phyloP scores from a whole-genome alignment of 2,329 filamentous ascomycete genomes.

The Fusarium sp. region DNA sequence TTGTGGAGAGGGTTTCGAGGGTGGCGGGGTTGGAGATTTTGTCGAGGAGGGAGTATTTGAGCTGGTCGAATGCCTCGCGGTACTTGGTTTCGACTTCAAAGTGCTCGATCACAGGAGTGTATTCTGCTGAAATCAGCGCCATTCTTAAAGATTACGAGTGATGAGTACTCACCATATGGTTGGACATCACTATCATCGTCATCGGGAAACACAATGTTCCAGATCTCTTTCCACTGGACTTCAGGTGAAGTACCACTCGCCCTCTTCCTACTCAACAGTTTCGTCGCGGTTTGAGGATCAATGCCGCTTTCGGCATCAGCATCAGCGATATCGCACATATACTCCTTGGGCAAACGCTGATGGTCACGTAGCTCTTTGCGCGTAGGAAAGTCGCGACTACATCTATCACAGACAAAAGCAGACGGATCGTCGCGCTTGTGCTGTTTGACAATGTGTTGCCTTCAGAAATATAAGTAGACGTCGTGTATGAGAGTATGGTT shows the following conservation, averaged over 20 bases:
- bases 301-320: slow-evolving; percentile 52
- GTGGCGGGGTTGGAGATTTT: slow-evolving; percentile 50
- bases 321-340: slow-evolving; percentile 53
- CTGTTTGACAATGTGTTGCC: slow-evolving; percentile 54
- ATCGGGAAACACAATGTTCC: slow-evolving; percentile 53
- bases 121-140: slow-evolving; percentile 43
- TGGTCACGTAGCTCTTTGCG: slow-evolving; percentile 52
- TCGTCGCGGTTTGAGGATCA: slow-evolving; percentile 51
- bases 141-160: no score
- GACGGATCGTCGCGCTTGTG: slow-evolving; percentile 53
- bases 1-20: slow-evolving; percentile 49
- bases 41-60: slow-evolving; percentile 47
- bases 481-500: fast-evolving
- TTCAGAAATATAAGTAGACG: slow-evolving; percentile 22
- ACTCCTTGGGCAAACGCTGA: slow-evolving; percentile 50
- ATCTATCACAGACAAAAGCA: slow-evolving; percentile 52
- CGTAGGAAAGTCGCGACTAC: slow-evolving; percentile 50
- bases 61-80: slow-evolving; percentile 44
- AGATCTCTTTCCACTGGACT: slow-evolving; percentile 52
- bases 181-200: slow-evolving; percentile 48
- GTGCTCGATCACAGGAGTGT: slow-evolving; percentile 52
- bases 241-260: slow-evolving; percentile 49
- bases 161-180: slow-evolving; percentile 32
- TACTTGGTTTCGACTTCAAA: slow-evolving; percentile 50
- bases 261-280: slow-evolving; percentile 51